Evolutionary conservation across 1,284 basidiomycete species (phyloP), one percentile per base, ranked within the genome.

Genomic region (Somion occarium): DNA sequence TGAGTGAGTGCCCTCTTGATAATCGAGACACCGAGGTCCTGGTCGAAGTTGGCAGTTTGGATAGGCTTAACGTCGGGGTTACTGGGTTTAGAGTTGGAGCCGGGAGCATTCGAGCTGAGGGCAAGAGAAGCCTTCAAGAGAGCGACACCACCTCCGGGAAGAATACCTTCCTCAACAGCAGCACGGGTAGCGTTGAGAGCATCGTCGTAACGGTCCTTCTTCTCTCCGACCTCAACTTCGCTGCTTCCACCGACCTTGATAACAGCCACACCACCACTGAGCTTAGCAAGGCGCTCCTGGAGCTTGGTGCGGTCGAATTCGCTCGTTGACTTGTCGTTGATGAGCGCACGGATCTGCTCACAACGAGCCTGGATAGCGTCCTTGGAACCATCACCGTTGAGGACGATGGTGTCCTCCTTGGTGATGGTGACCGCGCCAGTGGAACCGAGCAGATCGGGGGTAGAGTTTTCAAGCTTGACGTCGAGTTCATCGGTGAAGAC

Each of bases 191-290:
- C 94, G 70, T 97, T 97, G 53, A 98, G 80, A 4, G 96, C 96
- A 68, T 99, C 96, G 64, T 99, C 96, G 69, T 97, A 98, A 48
- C 95, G 82, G 71, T 98, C 96, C 85, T 98, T 98, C 91, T 98
- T 98, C 82, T 99, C 96, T 15, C 95, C 83, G 57, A 98, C 96
- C 74, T 98, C 96, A 53, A 98, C 95, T 72, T 98, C 96, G 55
- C 82, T 87, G 46, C 85, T 77, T 42, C 96, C 96, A 54, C 96
- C 96, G 59, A 98, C 96, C 74, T 93, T 94, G 83, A 98, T 98
- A 69, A 98, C 95, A 25, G 95, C 96, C 49, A 98, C 95, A 76
- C 96, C 95, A 52, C 96, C 95, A 41, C 82, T 83, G 52, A 98
- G 79, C 81, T 99, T 98, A 59, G 96, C 96, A 39, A 99, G 81